Conservation (phyloP, 2,329 filamentous ascomycete genomes). For the Penicillium sp. region DNA sequence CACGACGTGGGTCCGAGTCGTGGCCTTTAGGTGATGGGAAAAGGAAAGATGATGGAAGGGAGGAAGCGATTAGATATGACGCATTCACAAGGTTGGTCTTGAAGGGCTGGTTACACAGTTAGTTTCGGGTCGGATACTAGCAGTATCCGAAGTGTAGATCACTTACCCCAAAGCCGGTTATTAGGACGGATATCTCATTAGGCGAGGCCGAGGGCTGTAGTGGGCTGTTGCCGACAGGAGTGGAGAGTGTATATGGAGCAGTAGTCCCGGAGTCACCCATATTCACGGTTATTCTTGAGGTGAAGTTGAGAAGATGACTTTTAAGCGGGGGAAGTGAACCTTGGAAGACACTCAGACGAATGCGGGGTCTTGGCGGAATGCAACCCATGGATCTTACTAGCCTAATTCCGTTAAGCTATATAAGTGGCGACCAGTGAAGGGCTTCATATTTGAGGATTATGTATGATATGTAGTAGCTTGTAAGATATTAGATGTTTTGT, state of each 20-base stretch:
- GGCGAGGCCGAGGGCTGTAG: constrained; percentile 16
- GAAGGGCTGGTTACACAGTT: constrained; percentile 62
- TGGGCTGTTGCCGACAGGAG: constrained; percentile 15
- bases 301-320: not conserved
- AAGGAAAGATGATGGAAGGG: constrained; percentile 65
- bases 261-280: constrained; percentile 38
- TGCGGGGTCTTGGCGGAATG: constrained; percentile 19
- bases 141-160: constrained; percentile 15
- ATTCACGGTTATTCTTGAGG: constrained; percentile 9
- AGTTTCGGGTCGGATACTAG: constrained; percentile 10
- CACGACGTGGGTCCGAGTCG: constrained; percentile 30
- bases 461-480: not conserved
- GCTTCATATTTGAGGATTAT: not conserved
- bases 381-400: constrained; percentile 4
- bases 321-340: not conserved
- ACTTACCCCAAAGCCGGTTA: constrained; percentile 42
- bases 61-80: constrained; percentile 73
- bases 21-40: constrained; percentile 26
- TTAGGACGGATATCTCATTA: constrained; percentile 36
- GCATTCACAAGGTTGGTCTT: constrained; percentile 73
- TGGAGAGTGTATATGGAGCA: constrained; percentile 15
- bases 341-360: constrained; percentile 10
- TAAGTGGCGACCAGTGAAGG: not conserved
- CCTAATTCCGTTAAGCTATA: constrained; percentile 3
- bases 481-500: too few species aligned